phyloP scores from a whole-genome alignment of 2,329 filamentous ascomycete species.

The Phyllosticta citriasiana region DNA sequence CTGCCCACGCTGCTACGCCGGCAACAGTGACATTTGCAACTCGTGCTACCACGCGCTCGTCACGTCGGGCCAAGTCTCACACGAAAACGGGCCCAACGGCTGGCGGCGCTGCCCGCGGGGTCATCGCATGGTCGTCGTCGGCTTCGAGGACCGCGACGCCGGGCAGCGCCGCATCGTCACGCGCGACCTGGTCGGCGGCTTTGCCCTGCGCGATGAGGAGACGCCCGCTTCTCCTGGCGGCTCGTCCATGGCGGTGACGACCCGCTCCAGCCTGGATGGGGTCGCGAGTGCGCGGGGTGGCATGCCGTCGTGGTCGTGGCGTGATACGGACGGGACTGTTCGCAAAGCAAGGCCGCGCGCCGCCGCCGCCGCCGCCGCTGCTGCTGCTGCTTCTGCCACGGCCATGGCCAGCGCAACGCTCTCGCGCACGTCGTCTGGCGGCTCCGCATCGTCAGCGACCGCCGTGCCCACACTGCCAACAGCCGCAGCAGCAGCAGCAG shows the following conservation, averaged over 20 bases:
- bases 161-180: constrained; percentile 60
- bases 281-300: neutral
- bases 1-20: constrained; percentile 64
- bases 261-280: neutral
- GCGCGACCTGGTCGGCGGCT: constrained; percentile 68
- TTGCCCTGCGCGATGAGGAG: constrained; percentile 51
- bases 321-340: constrained; percentile 24
- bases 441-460: neutral
- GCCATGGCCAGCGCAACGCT: neutral
- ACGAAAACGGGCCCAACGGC: constrained; percentile 66
- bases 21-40: constrained; percentile 81
- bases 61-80: constrained; percentile 52
- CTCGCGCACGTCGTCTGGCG: neutral
- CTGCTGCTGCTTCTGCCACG: neutral
- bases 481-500: neutral
- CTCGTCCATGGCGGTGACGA: constrained; percentile 4
- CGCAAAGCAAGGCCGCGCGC: constrained; percentile 14
- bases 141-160: constrained; percentile 58
- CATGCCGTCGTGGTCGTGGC: constrained; percentile 23
- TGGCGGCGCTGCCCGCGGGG: constrained; percentile 75
- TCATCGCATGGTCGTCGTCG: constrained; percentile 76
- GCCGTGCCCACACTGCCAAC: neutral
- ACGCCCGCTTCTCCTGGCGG: neutral
- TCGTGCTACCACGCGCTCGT: constrained; percentile 66
- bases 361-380: neutral